Conservation (phyloP, 2,329 filamentous ascomycete genomes). For the Trichoderma harzianum region DNA sequence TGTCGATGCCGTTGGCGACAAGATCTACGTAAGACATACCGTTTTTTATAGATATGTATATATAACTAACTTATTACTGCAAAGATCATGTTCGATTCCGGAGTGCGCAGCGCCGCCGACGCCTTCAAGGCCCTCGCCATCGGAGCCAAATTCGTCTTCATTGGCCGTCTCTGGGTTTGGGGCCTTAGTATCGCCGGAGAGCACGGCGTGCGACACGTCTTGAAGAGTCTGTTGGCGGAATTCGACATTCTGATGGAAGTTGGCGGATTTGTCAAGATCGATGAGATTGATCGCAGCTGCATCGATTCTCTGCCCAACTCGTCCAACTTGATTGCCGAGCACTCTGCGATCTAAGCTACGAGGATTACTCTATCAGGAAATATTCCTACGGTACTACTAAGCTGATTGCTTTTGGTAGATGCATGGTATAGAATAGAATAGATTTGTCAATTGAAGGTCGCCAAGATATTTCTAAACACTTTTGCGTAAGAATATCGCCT, state of each 20-base stretch:
- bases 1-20: slow-evolving; percentile 27
- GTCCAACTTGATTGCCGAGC: slow-evolving; percentile 13
- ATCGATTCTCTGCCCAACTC: slow-evolving; percentile 11
- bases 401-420: background rate
- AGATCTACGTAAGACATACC: slow-evolving; percentile 1
- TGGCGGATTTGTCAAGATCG: background rate
- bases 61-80: background rate
- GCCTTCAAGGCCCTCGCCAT: slow-evolving; percentile 57
- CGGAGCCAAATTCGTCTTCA: slow-evolving; percentile 55
- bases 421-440: background rate
- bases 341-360: background rate
- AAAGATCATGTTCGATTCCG: slow-evolving; percentile 40
- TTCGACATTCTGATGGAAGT: slow-evolving; percentile 19
- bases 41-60: background rate
- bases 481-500: background rate
- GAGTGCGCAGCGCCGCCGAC: slow-evolving; percentile 57
- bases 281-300: slow-evolving; percentile 1
- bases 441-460: background rate
- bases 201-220: slow-evolving; percentile 10
- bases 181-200: slow-evolving; percentile 17
- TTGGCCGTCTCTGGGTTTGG: slow-evolving; percentile 56
- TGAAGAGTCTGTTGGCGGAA: slow-evolving; percentile 12
- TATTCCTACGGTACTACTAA: background rate
- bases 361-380: background rate
- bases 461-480: background rate